Percentiles rank a stretch among this genome's conserved stretches.
Conservation (phyloP, 2,329 filamentous ascomycete species). For the Thyridium curvatum region DNA sequence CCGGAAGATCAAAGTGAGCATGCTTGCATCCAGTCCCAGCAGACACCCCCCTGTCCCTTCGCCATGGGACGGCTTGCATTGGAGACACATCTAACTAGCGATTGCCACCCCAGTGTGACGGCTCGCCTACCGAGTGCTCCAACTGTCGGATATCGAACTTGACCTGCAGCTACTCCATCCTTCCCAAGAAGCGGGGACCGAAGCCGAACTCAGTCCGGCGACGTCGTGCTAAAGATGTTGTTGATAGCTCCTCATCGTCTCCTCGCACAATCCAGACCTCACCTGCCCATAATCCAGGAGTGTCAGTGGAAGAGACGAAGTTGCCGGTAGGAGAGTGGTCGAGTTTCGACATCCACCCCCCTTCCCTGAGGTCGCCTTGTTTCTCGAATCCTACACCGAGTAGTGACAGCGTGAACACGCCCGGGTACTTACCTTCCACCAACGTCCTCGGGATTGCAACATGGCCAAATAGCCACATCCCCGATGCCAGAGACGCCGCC, state of each 20-base stretch:
- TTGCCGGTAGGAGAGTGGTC: no score
- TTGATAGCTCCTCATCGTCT: no score
- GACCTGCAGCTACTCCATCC: background rate
- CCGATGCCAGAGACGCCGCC: background rate
- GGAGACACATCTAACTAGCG: background rate
- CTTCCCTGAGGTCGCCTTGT: no score
- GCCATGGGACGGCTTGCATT: no score
- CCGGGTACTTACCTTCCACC: background rate
- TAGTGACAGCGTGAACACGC: no score
- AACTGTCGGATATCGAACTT: background rate
- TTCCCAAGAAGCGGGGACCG: background rate
- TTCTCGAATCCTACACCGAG: no score
- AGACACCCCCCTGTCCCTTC: no score
- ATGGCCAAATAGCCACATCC: background rate
- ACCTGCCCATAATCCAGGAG: no score
- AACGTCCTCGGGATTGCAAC: background rate
- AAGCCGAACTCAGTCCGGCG: background rate
- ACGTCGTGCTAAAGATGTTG: background rate
- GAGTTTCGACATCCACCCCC: no score
- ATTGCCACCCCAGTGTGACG: background rate
- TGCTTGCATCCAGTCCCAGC: background rate
- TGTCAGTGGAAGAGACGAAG: no score
- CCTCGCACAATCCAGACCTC: no score
- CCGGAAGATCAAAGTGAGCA: conserved; percentile 1
- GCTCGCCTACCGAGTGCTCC: background rate